Conservation (phyloP, 768 basidiomycete species). For the Astraeus odoratus region DNA sequence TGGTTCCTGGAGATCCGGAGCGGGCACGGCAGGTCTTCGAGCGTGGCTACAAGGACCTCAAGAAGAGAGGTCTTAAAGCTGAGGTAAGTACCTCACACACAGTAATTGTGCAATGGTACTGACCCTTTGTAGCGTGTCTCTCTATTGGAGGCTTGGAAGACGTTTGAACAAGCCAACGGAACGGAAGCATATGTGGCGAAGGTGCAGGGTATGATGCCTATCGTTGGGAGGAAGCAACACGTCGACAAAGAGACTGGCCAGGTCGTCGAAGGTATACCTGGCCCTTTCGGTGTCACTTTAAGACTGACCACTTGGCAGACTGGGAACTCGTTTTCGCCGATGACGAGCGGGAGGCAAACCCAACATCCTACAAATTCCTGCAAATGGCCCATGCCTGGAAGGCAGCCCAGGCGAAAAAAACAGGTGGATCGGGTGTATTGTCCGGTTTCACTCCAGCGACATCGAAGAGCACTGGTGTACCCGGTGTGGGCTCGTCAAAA, state of each 20-base stretch:
- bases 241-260: conserved; percentile 82
- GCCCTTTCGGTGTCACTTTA: not conserved
- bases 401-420: conserved; percentile 40
- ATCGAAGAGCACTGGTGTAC: conserved; percentile 7
- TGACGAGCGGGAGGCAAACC: conserved; percentile 91
- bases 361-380: conserved; percentile 91
- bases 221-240: conserved; percentile 76
- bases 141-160: conserved; percentile 91
- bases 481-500: conserved; percentile 7
- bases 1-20: conserved; percentile 63
- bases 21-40: conserved; percentile 78
- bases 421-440: conserved; percentile 28
- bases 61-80: conserved; percentile 72
- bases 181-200: conserved; percentile 64
- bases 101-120: not conserved
- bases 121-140: conserved; percentile 64
- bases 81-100: conserved; percentile 52
- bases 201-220: conserved; percentile 91
- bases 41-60: conserved; percentile 82
- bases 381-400: conserved; percentile 95
- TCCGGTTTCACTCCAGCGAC: conserved; percentile 45
- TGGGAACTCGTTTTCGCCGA: conserved; percentile 96
- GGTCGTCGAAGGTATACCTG: conserved; percentile 69
- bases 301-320: conserved; percentile 40
- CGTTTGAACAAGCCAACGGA: conserved; percentile 82